These are phyloP conservation scores for Paecilomyces formosus DNA, from an alignment of 2,329 filamentous ascomycete species.

Conservation along the genomic window DNA sequence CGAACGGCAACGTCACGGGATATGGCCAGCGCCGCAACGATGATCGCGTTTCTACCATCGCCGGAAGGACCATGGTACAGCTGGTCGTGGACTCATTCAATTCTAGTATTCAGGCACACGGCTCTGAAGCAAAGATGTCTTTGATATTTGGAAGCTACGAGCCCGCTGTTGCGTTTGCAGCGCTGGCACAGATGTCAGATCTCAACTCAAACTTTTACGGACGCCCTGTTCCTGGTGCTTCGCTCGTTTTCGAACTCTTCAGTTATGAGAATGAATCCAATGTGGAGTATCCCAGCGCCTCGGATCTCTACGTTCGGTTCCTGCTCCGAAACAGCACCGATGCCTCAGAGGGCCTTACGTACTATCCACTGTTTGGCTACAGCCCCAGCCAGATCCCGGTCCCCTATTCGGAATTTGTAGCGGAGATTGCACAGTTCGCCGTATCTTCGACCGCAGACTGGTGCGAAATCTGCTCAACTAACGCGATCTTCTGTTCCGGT, in stretches of 20 bases:
- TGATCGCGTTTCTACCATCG: constrained; percentile 31
- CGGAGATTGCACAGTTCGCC: constrained; percentile 36
- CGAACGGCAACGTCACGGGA: constrained; percentile 38
- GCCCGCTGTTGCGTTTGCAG: constrained; percentile 46
- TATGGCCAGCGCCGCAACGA: constrained; percentile 11
- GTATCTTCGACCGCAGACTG: constrained; percentile 42
- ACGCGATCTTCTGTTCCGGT: constrained; percentile 45
- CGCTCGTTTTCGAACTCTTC: constrained; percentile 47
- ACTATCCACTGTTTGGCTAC: constrained; percentile 46
- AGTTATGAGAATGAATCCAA: constrained; percentile 27
- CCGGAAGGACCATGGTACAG: constrained; percentile 35
- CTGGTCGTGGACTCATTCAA: constrained; percentile 32
- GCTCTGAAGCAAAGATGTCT: constrained; percentile 35
- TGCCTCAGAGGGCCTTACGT: constrained; percentile 17
- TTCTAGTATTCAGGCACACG: constrained; percentile 29
- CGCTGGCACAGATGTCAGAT: constrained; percentile 34
- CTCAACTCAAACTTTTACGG: constrained; percentile 39
- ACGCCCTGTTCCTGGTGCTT: constrained; percentile 42
- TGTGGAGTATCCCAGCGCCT: constrained; percentile 30
- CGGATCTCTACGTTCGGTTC: constrained; percentile 49
- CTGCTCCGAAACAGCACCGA: constrained; percentile 50
- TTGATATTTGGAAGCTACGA: constrained; percentile 45
- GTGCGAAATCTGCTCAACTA: constrained; percentile 44
- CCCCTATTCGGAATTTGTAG: constrained; percentile 44
- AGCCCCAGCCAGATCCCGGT: constrained; percentile 41